Evolutionary conservation across 495 filamentous ascomycete genomes (phyloP), one percentile per base, ranked within the genome.

Genomic region (Arthonia radiata): DNA sequence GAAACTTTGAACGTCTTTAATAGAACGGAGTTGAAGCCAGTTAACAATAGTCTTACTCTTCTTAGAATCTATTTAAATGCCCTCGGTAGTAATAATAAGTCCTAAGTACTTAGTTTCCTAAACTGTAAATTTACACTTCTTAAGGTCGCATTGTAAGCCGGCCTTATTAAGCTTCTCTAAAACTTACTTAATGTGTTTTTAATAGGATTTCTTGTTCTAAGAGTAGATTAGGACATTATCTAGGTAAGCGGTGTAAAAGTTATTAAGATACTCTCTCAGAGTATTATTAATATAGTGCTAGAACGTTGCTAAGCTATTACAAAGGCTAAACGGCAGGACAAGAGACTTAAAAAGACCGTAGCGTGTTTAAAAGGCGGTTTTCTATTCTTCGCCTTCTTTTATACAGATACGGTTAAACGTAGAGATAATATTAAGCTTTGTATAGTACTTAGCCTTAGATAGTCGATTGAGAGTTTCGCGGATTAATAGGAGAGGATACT

Each of bases 381-480:
- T 39, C 33, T 33, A 49, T 23, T 56, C 38, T 8, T 46, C 25
- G 0, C 34, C 37, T 23, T 36, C 19, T 6, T 28, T 14, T 0
- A 57, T 48, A 0, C 43, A 5, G 0, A 62, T 40, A 1, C 36
- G 21, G 25, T 62, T 36, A 25, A 52, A 61, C 1, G 41, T 48
- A 16, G 45, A 22, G 2, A 38, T 33, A 6, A 61, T 31, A 26
- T 43, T 37, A 6, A 43, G 25, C 27, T 43, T 43, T 12, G 37
- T 37, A 24, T 25, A 44, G 18, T 18, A 37, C 17, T 40, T 37
- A 6, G 34, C 41, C 24, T 22, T 13, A 11, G 13, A 17, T 8
- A 41, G 14, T 2, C 13, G 29, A 9, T 25, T n/a, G 2, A 41
- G 38, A 3, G 34, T 37, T 32, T 43, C 40, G 10, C 25, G 15